Conservation (phyloP, 352 stramenopile genomes). For the Blastocystis sp. region DNA sequence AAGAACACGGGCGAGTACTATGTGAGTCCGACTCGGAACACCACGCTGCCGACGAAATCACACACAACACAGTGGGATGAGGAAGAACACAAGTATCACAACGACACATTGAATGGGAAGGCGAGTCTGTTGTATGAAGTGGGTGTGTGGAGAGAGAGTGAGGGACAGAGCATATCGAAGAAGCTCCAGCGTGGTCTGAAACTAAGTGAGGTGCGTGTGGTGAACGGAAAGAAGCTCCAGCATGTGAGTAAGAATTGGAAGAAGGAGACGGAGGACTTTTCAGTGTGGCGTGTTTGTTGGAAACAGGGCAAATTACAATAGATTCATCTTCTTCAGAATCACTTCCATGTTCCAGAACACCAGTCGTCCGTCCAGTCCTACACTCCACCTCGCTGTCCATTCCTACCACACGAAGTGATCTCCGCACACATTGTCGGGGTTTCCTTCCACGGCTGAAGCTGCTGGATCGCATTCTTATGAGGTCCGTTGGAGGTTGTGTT, state of each 20-base stretch:
- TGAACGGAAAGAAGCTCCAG: constrained; percentile 10
- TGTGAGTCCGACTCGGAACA: neutral
- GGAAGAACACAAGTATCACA: constrained; percentile 10
- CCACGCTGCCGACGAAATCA: neutral
- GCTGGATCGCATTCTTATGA: constrained; percentile 18
- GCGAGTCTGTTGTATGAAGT: constrained; percentile 20
- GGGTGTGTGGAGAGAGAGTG: neutral
- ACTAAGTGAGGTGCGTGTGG: constrained; percentile 36
- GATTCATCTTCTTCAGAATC: constrained; percentile 32
- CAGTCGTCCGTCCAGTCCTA: constrained; percentile 26
- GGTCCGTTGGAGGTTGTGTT: neutral
- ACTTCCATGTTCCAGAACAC: constrained; percentile 36
- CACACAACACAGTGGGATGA: neutral
- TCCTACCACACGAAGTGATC: neutral
- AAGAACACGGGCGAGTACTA: constrained; percentile 9
- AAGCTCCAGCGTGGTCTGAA: constrained; percentile 15
- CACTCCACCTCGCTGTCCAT: neutral
- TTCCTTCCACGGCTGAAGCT: neutral
- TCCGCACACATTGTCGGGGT: neutral
- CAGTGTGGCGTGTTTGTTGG: neutral
- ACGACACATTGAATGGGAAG: constrained; percentile 26
- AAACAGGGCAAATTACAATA: neutral
- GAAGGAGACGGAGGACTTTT: neutral
- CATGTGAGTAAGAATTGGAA: constrained; percentile 48
- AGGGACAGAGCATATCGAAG: constrained; percentile 15